Evolutionary conservation across 1,284 basidiomycete genomes (phyloP), one percentile per base, ranked within the genome.

Genomic region (Rhodofomes roseus): DNA sequence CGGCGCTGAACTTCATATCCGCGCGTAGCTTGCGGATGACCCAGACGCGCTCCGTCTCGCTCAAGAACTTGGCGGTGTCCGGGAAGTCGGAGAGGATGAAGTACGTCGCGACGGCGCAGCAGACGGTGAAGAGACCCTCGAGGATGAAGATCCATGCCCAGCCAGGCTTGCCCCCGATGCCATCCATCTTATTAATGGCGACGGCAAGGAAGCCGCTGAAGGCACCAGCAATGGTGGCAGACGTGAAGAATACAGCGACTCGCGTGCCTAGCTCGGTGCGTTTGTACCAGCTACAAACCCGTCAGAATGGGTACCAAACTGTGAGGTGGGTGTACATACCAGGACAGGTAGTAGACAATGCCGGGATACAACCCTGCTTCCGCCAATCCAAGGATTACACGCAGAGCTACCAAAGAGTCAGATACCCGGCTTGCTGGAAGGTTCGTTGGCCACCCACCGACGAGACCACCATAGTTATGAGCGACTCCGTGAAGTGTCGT

Each of bases 91-190:
- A 74, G 39, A 85, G 74, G 63, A 85, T 74, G 74, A 78, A 85
- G 76, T 81, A 85, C 9, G 83, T 81, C 0, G 71, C 71, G 12
- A 76, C 54, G 1, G 80, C 83, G 48, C 79, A 76, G 8, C 83
- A 23, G 34, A 91, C 76, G 0, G 90, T 93, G 46, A 83, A 77
- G 40, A 92, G 74, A 11, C 90, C 90, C 72, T 92, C 90, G 3
- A 93, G 74, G 61, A 92, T 91, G 72, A 91, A 89, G 57, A 90
- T 89, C 86, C 86, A 87, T 14, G 79, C 76, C 80, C 81, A 83
- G 14, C 74, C 86, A 22, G 81, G 75, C 64, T 80, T 83, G 31
- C 85, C 83, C 2, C 81, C 87, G 27, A 90, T 69, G 14, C 85
- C 86, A 62, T 88, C 74, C 86, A 89, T 87, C 50, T 89, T 86